Evolutionary conservation across 352 stramenopile genomes (phyloP), one percentile per base, ranked within the genome.

Genomic region (Pythium guiyangense): DNA sequence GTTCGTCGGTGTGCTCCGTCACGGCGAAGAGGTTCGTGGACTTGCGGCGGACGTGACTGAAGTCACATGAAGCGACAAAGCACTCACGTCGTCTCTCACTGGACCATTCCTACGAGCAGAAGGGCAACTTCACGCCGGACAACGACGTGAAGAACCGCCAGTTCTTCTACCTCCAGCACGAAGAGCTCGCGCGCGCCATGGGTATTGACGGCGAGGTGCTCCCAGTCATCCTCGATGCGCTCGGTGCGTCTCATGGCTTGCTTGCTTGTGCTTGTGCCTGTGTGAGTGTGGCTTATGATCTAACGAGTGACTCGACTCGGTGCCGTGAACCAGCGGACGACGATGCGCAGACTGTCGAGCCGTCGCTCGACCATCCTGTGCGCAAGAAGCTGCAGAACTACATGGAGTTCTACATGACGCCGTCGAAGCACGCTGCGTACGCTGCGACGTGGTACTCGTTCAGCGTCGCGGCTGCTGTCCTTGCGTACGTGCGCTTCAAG

Each of bases 381-480:
- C 81, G 79, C 61, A 95, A 95, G 64, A 88, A 69, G 43, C 66
- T 91, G 31, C 66, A 74, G 22, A 91, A 80, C 39, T 95, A 92
- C 67, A 59, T 88, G 55, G 80, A 90, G 49, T 95, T 95, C 59
- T 93, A 95, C 81, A 95, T 95, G 85, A 92, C 85, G 6, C 85
- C 85, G 25, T 71, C 84, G 51, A 95, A 93, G 64, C 85, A 95
- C 64, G 83, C 79, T 4, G 84, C 78, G 39, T 95, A 95, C 50
- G 85, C 85, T 4, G 77, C 72, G 26, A 95, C 84, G 6, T 95
- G 85, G 85, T 91, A 83, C 66, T 84, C 77, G 37, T 90, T 86
- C 71, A 92, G 81, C 52, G 72, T 92, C 39, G 81, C 84, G 6
- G 77, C 80, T 25, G 75, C 67, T 4, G 65, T 84, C 22, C 87